These are phyloP conservation scores for Candida gigantensis DNA, from an alignment of 1,139 yeast species.

Conservation along the genomic window DNA sequence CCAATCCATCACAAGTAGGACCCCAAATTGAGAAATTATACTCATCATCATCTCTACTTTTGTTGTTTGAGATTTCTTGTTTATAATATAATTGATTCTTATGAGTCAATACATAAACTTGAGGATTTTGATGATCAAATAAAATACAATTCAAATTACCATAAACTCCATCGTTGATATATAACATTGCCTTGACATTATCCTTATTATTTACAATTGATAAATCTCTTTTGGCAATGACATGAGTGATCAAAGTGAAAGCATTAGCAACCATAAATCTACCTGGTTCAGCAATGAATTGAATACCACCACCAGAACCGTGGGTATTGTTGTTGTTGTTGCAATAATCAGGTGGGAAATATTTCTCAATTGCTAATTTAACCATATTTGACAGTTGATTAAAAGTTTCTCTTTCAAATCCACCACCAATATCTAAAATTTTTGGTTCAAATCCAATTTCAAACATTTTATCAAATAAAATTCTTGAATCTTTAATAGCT, in stretches of 20 bases:
- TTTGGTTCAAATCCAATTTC: conserved; percentile 50
- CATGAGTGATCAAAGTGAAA: conserved; percentile 80
- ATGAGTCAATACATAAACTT: conserved; percentile 64
- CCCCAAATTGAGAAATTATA: conserved; percentile 81
- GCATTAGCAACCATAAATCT: conserved; percentile 85
- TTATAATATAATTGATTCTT: conserved; percentile 48
- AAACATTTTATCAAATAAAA: conserved; percentile 64
- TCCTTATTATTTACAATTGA: conserved; percentile 8
- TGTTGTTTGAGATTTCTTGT: conserved; percentile 12
- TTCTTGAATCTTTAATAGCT: conserved; percentile 73
- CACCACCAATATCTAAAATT: conserved; percentile 90
- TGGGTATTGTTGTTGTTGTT: no score
- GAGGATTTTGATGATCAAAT: conserved; percentile 87
- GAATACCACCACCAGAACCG: conserved; percentile 44
- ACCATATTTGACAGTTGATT: conserved; percentile 61
- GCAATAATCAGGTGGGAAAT: conserved; percentile 60
- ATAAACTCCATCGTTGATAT: conserved; percentile 92
- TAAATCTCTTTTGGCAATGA: conserved; percentile 74
- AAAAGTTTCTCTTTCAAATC: conserved; percentile 74
- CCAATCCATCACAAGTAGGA: conserved; percentile 97
- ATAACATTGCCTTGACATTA: conserved; percentile 49
- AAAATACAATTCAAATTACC: conserved; percentile 93
- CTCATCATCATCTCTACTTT: conserved; percentile 8
- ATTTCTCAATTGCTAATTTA: conserved; percentile 52
- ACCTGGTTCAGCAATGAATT: conserved; percentile 91